These are phyloP conservation scores for Fusarium dimerum DNA, from an alignment of 2,329 filamentous ascomycete species.

Conservation along the genomic window DNA sequence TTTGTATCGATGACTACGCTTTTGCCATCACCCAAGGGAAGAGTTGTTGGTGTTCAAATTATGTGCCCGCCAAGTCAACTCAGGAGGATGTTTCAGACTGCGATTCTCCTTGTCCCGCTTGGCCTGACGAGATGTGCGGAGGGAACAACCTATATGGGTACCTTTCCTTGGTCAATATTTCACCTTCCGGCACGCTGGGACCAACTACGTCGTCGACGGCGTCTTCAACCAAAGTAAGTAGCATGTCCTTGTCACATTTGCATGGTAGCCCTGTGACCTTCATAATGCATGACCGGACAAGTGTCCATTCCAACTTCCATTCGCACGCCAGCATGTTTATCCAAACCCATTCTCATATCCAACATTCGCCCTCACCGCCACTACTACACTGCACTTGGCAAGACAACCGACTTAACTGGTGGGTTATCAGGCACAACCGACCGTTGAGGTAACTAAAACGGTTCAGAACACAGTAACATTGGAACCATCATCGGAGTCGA, in stretches of 20 bases:
- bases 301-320: slow-evolving; percentile 20
- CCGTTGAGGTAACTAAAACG: slow-evolving; percentile 36
- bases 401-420: slow-evolving; percentile 32
- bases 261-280: slow-evolving; percentile 3
- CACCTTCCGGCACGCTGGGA: slow-evolving; percentile 58
- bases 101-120: slow-evolving; percentile 66
- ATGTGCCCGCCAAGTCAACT: slow-evolving; percentile 52
- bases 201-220: slow-evolving; percentile 45
- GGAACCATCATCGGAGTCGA: slow-evolving; percentile 18
- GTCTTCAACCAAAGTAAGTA: slow-evolving; percentile 34
- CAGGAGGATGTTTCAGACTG: slow-evolving; percentile 51
- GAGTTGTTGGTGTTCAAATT: slow-evolving; percentile 75
- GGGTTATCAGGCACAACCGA: slow-evolving; percentile 29
- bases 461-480: slow-evolving; percentile 36
- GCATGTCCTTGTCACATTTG: not conserved
- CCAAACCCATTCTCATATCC: slow-evolving; percentile 7
- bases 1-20: slow-evolving; percentile 60
- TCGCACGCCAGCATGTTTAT: slow-evolving; percentile 2
- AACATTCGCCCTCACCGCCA: slow-evolving; percentile 5
- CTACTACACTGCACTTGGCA: slow-evolving; percentile 18
- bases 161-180: slow-evolving; percentile 50
- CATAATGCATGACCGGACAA: slow-evolving; percentile 19
- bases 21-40: slow-evolving; percentile 68
- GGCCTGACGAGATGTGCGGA: slow-evolving; percentile 65
- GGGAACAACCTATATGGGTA: slow-evolving; percentile 65